These are phyloP conservation scores for Diplotaxis tenuifolia DNA, from an alignment of 345 rosid genomes.

Conservation along the genomic window DNA sequence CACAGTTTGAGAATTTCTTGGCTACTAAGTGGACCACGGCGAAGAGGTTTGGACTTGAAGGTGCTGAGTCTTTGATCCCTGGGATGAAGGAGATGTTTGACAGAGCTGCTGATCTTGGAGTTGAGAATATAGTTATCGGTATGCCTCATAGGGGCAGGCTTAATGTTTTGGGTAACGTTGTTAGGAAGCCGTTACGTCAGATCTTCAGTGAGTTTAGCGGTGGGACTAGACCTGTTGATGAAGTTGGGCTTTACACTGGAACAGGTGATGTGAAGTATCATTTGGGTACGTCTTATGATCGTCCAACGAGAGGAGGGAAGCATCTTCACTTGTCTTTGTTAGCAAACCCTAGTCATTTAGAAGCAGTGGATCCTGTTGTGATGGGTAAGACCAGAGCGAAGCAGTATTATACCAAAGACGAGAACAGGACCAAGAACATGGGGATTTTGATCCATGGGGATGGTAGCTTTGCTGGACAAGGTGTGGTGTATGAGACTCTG, in stretches of 20 bases:
- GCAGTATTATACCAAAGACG: conserved; percentile 70
- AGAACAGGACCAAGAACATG: conserved; percentile 66
- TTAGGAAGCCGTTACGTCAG: conserved; percentile 73
- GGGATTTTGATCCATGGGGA: conserved; percentile 80
- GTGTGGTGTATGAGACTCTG: conserved; percentile 80
- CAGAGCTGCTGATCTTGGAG: conserved; percentile 74
- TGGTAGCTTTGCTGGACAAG: conserved; percentile 92
- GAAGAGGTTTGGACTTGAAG: conserved; percentile 88
- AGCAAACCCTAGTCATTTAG: conserved; percentile 89
- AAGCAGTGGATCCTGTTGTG: conserved; percentile 86
- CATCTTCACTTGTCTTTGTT: conserved; percentile 82
- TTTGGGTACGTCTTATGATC: conserved; percentile 83
- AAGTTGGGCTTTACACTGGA: conserved; percentile 73
- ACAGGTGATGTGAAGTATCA: conserved; percentile 88
- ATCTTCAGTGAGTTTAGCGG: conserved; percentile 83
- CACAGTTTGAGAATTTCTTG: conserved; percentile 85
- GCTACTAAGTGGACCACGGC: conserved; percentile 87
- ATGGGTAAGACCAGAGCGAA: conserved; percentile 83
- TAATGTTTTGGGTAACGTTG: conserved; percentile 78
- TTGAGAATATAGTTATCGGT: conserved; percentile 79
- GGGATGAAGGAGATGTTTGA: conserved; percentile 95
- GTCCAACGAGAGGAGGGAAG: conserved; percentile 85
- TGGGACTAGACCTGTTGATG: conserved; percentile 80
- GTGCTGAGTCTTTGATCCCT: conserved; percentile 82
- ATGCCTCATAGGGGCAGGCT: conserved; percentile 81